These are phyloP conservation scores for Astrocystis sublimbata DNA, from an alignment of 495 filamentous ascomycete genomes.

Conservation along the genomic window DNA sequence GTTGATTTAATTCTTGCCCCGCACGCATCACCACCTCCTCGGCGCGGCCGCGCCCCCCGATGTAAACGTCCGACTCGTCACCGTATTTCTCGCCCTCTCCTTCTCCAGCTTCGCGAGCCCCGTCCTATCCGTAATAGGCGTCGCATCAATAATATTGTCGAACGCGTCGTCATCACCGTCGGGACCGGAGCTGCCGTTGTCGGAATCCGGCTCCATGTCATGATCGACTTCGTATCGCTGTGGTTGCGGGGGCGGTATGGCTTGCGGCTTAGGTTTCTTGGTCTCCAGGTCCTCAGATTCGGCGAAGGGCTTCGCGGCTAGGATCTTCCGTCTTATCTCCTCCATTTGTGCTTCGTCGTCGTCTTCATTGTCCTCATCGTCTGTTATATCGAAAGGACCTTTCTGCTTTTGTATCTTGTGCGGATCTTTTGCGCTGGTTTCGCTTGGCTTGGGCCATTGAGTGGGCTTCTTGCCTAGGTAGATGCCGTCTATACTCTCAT, in stretches of 20 bases:
- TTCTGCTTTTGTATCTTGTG: slow-evolving; percentile 52
- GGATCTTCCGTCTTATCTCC: slow-evolving; percentile 77
- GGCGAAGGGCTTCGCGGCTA: slow-evolving; percentile 83
- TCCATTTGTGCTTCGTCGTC: slow-evolving; percentile 90
- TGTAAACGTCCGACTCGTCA: slow-evolving; percentile 31
- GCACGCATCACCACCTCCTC: slow-evolving; percentile 25
- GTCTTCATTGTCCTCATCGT: slow-evolving; percentile 73
- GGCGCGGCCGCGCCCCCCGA: slow-evolving; percentile 29
- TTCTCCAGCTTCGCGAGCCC: slow-evolving; percentile 56
- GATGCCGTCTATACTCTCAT: slow-evolving; percentile 51
- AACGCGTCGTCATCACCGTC: slow-evolving; percentile 55
- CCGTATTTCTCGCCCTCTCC: slow-evolving; percentile 38
- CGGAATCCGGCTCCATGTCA: slow-evolving; percentile 72
- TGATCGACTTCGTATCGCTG: slow-evolving; percentile 58
- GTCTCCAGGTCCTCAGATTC: slow-evolving; percentile 57
- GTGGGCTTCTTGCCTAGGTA: slow-evolving; percentile 57
- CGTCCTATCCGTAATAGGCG: slow-evolving; percentile 77
- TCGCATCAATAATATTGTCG: slow-evolving; percentile 89
- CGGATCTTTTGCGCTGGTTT: slow-evolving; percentile 25
- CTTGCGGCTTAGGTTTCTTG: slow-evolving; percentile 57
- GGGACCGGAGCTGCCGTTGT: slow-evolving; percentile 62
- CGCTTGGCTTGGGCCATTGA: slow-evolving; percentile 34
- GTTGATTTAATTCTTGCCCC: too few relatives aligned
- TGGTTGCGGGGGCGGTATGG: slow-evolving; percentile 55
- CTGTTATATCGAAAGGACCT: slow-evolving; percentile 73